These are phyloP conservation scores for Solanum lycopersicoides DNA, from an alignment of 257 asterid genomes.

Conservation along the genomic window DNA sequence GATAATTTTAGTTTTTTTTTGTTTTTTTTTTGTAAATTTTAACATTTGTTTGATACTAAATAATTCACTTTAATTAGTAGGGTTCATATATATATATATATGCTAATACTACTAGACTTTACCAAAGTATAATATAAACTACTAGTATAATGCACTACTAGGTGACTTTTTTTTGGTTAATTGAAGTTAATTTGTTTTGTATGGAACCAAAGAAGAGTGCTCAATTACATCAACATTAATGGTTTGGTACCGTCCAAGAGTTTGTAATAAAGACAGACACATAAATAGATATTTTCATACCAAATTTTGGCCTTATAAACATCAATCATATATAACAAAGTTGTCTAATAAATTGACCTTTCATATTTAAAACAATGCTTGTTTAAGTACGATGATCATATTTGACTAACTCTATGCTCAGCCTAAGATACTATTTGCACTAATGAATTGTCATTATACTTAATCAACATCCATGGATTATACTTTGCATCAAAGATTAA, in stretches of 20 bases:
- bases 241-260: neutral
- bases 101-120: neutral
- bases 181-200: neutral
- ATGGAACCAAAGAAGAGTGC: neutral
- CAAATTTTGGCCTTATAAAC: neutral
- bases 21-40: neutral
- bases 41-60: neutral
- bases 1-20: neutral
- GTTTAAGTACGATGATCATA: neutral
- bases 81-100: neutral
- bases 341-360: neutral
- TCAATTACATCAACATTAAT: neutral
- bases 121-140: neutral
- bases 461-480: neutral
- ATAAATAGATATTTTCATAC: neutral
- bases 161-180: neutral
- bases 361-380: neutral
- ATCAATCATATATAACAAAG: neutral
- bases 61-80: neutral
- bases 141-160: neutral
- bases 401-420: neutral
- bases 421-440: neutral
- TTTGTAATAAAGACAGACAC: neutral
- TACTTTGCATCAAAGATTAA: neutral
- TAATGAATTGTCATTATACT: neutral